Evolutionary conservation across 2,329 filamentous ascomycete species (phyloP), one percentile per base, ranked within the genome.

Genomic region (Lasiodiplodia sp.): DNA sequence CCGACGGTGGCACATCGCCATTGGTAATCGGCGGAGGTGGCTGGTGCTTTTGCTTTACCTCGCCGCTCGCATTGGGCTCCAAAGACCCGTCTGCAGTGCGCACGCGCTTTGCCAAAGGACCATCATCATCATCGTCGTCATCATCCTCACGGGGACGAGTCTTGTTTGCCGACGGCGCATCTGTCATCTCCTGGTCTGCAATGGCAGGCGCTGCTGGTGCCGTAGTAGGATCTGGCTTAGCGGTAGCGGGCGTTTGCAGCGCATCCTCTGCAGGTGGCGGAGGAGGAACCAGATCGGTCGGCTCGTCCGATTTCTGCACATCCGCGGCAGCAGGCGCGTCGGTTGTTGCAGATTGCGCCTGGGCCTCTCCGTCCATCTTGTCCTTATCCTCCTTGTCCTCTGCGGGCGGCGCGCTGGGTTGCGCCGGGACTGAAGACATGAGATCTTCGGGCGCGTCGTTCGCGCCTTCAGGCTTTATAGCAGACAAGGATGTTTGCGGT

Each of bases 91-190:
- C 75, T 23, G 92, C 91, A 0, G 92, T 91, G 80, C 90, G 95
- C 47, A 92, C 88, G 31, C 94, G 90, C 83, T 97, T 97, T 1
- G 93, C 87, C 18, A 88, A 87, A 66, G 91, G 93, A 71, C 93
- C 83, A n/a, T 77, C 82, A 23, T 84, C 83, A 23, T 77, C 82
- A 25, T 84, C 83, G 21, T 83, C 83, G 18, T 83, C 82, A 71
- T 97, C 93, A 4, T 93, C 90, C 69, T 97, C 93, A 16, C 94
- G 90, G 72, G 90, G 91, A 12, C 93, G 89, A 1, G 92, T 85
- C 60, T 78, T 79, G 38, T 78, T 78, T n/a, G 78, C 78, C 2
- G 73, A 71, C 7, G 79, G 79, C 51, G 78, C 79, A 67, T 82
- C 80, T 56, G 76, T 73, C 79, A 81, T 80, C 5, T 78, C 74